Conservation (phyloP, 495 filamentous ascomycete species). For the Xeromyces bisporus region DNA sequence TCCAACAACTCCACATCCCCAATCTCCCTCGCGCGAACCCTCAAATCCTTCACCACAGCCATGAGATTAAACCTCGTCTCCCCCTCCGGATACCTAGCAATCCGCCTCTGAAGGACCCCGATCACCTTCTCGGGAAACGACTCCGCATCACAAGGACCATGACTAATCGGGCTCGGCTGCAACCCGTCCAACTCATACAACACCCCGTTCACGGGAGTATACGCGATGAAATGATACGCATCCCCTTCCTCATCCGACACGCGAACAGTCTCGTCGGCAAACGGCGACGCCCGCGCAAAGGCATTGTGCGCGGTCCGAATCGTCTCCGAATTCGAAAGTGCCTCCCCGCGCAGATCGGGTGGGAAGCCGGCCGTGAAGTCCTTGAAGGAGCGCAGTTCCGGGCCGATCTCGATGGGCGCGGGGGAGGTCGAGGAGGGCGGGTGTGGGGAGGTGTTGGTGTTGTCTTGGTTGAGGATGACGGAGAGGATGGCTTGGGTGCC, state of each 20-base stretch:
- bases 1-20: slow-evolving; percentile 66
- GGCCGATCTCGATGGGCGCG: slow-evolving; percentile 37
- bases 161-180: slow-evolving; percentile 77
- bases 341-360: slow-evolving; percentile 54
- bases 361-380: slow-evolving; percentile 85
- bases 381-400: slow-evolving; percentile 57
- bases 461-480: slow-evolving; percentile 74
- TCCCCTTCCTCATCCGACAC: slow-evolving; percentile 44
- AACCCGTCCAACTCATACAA: slow-evolving; percentile 94
- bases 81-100: slow-evolving; percentile 64
- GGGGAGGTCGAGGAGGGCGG: slow-evolving; percentile 6
- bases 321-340: slow-evolving; percentile 52
- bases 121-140: slow-evolving; percentile 73
- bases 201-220: slow-evolving; percentile 58
- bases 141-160: slow-evolving; percentile 51
- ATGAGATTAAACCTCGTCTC: slow-evolving; percentile 95
- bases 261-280: slow-evolving; percentile 71
- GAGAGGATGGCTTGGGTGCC: slow-evolving; percentile 91
- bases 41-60: slow-evolving; percentile 72
- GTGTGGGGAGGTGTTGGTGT: no score
- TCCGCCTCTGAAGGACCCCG: slow-evolving; percentile 67
- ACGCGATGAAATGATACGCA: slow-evolving; percentile 96
- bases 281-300: slow-evolving; percentile 76
- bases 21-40: slow-evolving; percentile 57
- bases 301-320: slow-evolving; percentile 89